A percentile compares a stretch with the other conserved stretches of the same genome.
Conservation (phyloP, 805 yeast genomes). For the Dipodascus albidus region DNA sequence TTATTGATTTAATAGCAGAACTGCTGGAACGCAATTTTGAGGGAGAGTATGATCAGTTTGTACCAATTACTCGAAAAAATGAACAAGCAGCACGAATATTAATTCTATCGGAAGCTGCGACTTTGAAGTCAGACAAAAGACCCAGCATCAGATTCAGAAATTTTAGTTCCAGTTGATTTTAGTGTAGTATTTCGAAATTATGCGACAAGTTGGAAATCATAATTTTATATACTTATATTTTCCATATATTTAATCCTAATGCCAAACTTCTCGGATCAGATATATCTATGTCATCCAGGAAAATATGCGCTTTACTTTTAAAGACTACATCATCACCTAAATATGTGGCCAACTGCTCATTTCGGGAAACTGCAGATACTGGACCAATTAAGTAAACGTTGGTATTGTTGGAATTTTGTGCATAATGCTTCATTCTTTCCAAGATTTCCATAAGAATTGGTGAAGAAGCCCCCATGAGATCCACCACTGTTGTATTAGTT, state of each 20-base stretch:
- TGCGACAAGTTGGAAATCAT: too few relatives aligned
- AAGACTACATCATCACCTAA: slow-evolving; percentile 4
- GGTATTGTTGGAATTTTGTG: slow-evolving; percentile 1
- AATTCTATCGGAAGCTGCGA: background rate
- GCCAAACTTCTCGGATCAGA: slow-evolving; percentile 33
- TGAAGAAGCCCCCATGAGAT: slow-evolving; percentile 37
- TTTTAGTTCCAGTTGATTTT: background rate
- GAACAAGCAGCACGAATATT: background rate
- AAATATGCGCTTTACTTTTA: slow-evolving; percentile 36
- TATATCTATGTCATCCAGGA: slow-evolving; percentile 63
- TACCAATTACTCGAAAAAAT: background rate
- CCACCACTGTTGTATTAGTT: slow-evolving; percentile 22
- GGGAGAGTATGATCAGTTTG: background rate
- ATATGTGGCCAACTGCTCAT: background rate
- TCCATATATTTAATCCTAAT: slow-evolving; percentile 39
- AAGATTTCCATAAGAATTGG: slow-evolving; percentile 20
- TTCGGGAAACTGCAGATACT: slow-evolving; percentile 12
- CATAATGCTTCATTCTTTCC: slow-evolving; percentile 7
- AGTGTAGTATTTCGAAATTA: too few relatives aligned
- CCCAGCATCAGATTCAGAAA: background rate
- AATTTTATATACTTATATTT: too few relatives aligned
- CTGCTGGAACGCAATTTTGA: slow-evolving; percentile 1
- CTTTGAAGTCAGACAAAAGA: background rate
- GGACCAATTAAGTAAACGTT: slow-evolving; percentile 21
- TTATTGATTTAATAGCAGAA: background rate